A percentile compares a stretch with the other conserved stretches of the same genome.
phyloP scores from a whole-genome alignment of 306 rosid species.

The Vicia villosa region DNA sequence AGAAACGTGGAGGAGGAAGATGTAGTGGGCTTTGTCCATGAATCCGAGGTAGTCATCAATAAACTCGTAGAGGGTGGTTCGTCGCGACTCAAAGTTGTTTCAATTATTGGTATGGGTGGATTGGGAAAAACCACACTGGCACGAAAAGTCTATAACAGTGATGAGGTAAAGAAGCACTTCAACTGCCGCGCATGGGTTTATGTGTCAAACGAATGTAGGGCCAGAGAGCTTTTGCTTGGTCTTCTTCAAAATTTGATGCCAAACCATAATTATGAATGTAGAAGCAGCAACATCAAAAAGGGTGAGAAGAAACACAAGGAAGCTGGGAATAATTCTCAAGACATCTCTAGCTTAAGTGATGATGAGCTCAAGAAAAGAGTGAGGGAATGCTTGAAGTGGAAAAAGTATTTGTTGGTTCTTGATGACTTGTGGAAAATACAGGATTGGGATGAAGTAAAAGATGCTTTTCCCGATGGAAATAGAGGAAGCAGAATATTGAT shows the following conservation, averaged over 20 bases:
- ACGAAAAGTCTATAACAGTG: not conserved
- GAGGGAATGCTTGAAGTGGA: not conserved
- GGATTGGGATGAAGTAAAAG: slow-evolving; percentile 8
- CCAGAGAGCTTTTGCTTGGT: not conserved
- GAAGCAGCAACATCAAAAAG: not conserved
- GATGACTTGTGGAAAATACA: slow-evolving; percentile 17
- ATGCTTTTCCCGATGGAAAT: slow-evolving; percentile 13
- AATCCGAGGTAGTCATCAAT: not conserved
- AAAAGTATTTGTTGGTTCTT: not conserved
- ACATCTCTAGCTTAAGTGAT: not conserved
- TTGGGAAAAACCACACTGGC: slow-evolving; percentile 9
- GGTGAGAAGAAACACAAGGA: not conserved
- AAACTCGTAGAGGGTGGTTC: not conserved
- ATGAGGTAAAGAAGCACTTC: not conserved
- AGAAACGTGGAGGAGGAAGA: not conserved
- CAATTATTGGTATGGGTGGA: slow-evolving; percentile 28
- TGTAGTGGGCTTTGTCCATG: slow-evolving; percentile 20
- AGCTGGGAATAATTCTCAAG: not conserved
- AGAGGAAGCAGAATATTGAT: slow-evolving; percentile 35
- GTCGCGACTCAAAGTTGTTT: not conserved
- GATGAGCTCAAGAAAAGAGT: not conserved
- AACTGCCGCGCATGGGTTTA: not conserved
- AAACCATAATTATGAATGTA: not conserved
- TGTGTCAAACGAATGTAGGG: slow-evolving; percentile 12
- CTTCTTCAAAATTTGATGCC: not conserved